Conservation (phyloP, 176 grass and related monocot genomes). For the Chrysopogon serrulatus region DNA sequence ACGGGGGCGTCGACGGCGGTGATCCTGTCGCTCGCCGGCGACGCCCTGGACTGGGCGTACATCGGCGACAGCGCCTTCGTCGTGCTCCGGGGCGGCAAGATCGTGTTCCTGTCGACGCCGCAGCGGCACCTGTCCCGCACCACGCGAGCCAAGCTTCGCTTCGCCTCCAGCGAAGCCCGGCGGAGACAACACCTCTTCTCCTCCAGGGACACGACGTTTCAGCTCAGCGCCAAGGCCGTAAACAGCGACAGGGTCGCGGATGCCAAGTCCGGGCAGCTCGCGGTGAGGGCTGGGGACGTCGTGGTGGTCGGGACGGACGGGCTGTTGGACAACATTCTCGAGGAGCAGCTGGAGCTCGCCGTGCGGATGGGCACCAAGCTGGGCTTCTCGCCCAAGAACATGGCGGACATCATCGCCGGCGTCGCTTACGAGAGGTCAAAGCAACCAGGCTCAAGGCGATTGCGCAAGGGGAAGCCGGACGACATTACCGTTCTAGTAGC, state of each 20-base stretch:
- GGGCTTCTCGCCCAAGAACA: background rate
- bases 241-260: background rate
- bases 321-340: background rate
- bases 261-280: background rate
- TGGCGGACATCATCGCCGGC: background rate
- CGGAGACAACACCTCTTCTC: too few relatives aligned
- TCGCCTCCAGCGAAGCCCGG: too few relatives aligned
- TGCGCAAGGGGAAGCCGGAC: background rate
- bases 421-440: background rate
- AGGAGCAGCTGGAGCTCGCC: background rate
- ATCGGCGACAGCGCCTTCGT: background rate
- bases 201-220: background rate
- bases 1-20: background rate
- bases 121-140: background rate
- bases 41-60: slow-evolving; percentile 1
- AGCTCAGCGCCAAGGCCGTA: background rate
- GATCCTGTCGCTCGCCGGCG: slow-evolving; percentile 7
- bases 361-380: background rate
- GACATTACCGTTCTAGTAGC: background rate
- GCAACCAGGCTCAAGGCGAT: background rate
- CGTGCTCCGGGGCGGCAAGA: background rate
- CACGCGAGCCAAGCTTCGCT: background rate
- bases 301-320: background rate
- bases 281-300: background rate
- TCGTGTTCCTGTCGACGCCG: background rate